A percentile compares a stretch with the other conserved stretches of the same genome.
phyloP scores from a whole-genome alignment of 139 green algal species.

The Ettlia oleoabundans region DNA sequence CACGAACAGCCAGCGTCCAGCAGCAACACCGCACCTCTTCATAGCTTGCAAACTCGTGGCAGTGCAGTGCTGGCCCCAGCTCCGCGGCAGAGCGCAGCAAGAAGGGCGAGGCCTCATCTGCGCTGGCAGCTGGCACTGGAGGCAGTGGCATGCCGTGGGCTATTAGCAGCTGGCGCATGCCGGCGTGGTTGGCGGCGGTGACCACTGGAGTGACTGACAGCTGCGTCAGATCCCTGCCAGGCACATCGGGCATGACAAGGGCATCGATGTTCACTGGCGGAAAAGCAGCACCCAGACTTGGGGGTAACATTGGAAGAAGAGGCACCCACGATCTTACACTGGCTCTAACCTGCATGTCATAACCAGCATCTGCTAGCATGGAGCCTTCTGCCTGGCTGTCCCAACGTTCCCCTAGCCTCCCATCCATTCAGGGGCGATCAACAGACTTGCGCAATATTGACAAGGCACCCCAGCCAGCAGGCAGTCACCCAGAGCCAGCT shows the following conservation, averaged over 20 bases:
- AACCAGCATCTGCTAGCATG: too few species aligned
- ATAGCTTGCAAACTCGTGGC: constrained; percentile 19
- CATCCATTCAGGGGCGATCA: background rate
- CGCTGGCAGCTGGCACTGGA: background rate
- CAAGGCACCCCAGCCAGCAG: background rate
- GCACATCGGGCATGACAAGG: too few species aligned
- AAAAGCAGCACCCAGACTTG: background rate
- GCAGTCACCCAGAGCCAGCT: background rate
- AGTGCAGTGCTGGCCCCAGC: background rate
- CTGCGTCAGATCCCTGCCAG: constrained; percentile 31
- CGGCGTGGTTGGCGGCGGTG: background rate
- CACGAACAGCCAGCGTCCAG: too few species aligned
- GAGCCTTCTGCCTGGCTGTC: too few species aligned
- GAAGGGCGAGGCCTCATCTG: background rate
- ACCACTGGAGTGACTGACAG: constrained; percentile 21
- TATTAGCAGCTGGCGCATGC: constrained; percentile 19
- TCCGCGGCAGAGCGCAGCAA: background rate
- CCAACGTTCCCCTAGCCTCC: too few species aligned
- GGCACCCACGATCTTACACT: background rate
- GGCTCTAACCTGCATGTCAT: background rate
- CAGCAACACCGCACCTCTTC: too few species aligned
- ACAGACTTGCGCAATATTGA: background rate
- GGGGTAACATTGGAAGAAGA: background rate
- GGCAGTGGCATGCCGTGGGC: constrained; percentile 22
- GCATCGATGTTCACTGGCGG: background rate